phyloP scores from a whole-genome alignment of 805 yeast species.

The Teunomyces aglyptinius region DNA sequence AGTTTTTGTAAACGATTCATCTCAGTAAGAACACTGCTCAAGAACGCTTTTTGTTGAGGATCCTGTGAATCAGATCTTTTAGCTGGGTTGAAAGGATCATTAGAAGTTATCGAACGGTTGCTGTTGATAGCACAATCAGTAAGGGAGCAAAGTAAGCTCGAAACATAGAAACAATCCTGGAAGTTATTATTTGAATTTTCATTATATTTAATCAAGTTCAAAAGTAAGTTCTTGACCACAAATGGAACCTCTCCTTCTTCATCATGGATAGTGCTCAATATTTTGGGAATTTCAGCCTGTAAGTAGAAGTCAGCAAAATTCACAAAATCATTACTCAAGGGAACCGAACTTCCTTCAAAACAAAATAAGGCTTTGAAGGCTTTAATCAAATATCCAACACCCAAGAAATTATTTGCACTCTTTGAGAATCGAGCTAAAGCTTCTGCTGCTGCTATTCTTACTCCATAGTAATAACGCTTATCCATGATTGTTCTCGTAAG shows the following conservation, averaged over 20 bases:
- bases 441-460: conserved; percentile 80
- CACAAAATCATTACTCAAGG: conserved; percentile 77
- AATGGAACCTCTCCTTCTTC: conserved; percentile 58
- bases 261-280: conserved; percentile 60
- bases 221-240: conserved; percentile 57
- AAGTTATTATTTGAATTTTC: conserved; percentile 80
- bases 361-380: conserved; percentile 73
- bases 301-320: conserved; percentile 68
- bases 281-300: conserved; percentile 63
- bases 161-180: conserved; percentile 68
- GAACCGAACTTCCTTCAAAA: conserved; percentile 59
- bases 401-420: conserved; percentile 61
- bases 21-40: conserved; percentile 50
- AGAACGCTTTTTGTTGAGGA: conserved; percentile 17
- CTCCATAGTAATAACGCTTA: conserved; percentile 80
- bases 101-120: conserved; percentile 9
- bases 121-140: conserved; percentile 31
- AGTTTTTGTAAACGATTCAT: conserved; percentile 71
- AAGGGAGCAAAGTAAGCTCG: conserved; percentile 55
- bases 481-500: conserved; percentile 82
- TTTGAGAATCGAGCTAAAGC: conserved; percentile 71
- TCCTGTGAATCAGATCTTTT: conserved; percentile 5
- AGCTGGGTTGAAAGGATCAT: conserved; percentile 7
- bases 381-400: conserved; percentile 66
- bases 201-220: conserved; percentile 75